These are phyloP conservation scores for Lactarius psammicola DNA, from an alignment of 768 basidiomycete species.

Conservation along the genomic window DNA sequence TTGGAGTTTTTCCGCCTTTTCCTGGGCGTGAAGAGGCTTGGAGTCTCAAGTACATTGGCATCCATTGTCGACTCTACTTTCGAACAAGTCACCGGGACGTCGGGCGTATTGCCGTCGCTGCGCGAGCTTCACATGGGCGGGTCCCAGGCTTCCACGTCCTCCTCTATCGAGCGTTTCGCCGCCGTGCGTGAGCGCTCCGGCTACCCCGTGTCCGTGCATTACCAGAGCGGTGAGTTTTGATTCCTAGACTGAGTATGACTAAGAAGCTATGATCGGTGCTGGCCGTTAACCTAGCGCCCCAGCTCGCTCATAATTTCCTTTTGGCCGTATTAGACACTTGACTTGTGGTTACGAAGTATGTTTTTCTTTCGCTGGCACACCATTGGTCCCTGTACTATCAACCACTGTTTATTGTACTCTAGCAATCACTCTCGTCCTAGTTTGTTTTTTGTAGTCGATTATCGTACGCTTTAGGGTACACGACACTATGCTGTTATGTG, in stretches of 20 bases:
- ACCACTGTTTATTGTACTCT: background rate
- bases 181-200: background rate
- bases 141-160: background rate
- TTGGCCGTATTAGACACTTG: background rate
- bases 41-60: background rate
- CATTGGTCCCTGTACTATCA: background rate
- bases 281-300: background rate
- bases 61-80: background rate
- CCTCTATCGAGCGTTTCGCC: background rate
- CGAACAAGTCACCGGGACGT: background rate
- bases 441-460: too few relatives aligned
- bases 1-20: slow-evolving; percentile 6
- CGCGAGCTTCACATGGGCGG: background rate
- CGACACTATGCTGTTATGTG: too few relatives aligned
- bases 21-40: background rate
- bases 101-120: background rate
- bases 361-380: background rate
- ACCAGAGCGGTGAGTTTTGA: background rate
- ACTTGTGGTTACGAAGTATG: background rate
- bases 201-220: background rate
- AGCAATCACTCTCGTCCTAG: background rate
- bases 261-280: background rate
- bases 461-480: background rate
- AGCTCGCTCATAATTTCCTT: background rate
- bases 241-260: background rate